Evolutionary conservation across 441 rosid genomes (phyloP), one percentile per base, ranked within the genome.

Genomic region (Gossypium armourianum): DNA sequence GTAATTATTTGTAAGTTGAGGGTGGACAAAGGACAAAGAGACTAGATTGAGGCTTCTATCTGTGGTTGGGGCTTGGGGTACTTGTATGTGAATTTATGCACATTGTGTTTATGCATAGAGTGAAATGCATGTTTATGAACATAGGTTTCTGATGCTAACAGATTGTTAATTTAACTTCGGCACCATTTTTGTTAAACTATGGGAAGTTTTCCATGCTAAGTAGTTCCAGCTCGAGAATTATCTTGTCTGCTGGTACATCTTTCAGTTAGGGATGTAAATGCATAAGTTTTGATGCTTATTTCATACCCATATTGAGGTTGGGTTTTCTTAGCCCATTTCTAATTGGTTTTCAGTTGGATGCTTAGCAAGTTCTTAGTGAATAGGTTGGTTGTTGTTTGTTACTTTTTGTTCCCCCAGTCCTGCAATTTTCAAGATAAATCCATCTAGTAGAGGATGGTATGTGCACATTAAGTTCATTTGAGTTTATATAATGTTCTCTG

Each of bases 281-380:
- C 40, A 60, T 17, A 62, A 65, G 29, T 52, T 45, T 64, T 6
- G n/a, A 64, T 45, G 69, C 50, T 19, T 65, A 65, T 47, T 47
- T 17, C 40, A 47, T 65, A 32, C 5, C 19, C 40, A n/a, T n/a
- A 45, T 45, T 45, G 13, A 36, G 16, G 28, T 40, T 40, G 29
- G 26, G 12, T 2, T 40, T 45, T 64, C 19, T 45, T 24, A 45
- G 6, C 20, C 36, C 49, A n/a, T 47, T 47, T 49, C 58, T 66
- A 15, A 8, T 49, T 49, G 23, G 23, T 49, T 15, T 66, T 64
- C 1, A 1, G 43, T 24, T 47, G 69, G 23, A 66, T 49, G 8
- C 15, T 26, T 67, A 15, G 59, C 70, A 8, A 50, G 43, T 7
- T 23, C 0, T 13, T 66, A 66, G 58, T 1, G 59, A 20, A 29